Base-by-base conservation (phyloP, 2,329 filamentous ascomycete genomes). In the Apiospora marii region DNA sequence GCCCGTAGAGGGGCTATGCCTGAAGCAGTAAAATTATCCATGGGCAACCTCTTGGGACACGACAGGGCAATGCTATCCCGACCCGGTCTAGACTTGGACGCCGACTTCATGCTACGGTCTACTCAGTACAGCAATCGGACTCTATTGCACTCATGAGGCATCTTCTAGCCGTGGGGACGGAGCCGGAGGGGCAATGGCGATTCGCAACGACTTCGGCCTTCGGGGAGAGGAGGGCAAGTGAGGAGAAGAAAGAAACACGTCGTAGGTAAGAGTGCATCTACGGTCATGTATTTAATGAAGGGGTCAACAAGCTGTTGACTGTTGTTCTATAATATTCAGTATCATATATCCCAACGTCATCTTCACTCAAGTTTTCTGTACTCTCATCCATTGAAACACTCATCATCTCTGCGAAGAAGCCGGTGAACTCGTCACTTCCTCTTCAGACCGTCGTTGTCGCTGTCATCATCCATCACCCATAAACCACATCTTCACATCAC, bases 121-220 rank as follows among this genome's bases (percentile, higher is more conserved):
- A 61, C 53, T 61, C 53, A 61, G 53, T 37, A 37, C 53, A 61
- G 53, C 58, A 64, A 64, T 64, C 58, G 58, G 58, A 64, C 58
- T n/a, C 58, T 37, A 41, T 64, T 41, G 58, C 58, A 64, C 58
- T 64, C 58, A 64, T 64, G 12, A 6, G 58, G 58, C 34, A 64
- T 64, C 19, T 64, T 41, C 34, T 41, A 64, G 58, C 58, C 30
- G 58, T 37, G 58, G n/a, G 58, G 3, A 41, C 58, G 34, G 58
- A 64, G 58, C 1, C 34, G 58, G 8, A n/a, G 34, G 58, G 53
- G 34, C 34, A 19, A 41, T 41, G 41, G 34, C 30, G 58, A 41
- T 41, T 10, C 58, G 58, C 30, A 37, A 64, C 58, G 58, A 64
- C 30, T 34, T 64, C 58, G 58, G 58, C 12, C 58, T 64, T 64